phyloP scores from a whole-genome alignment of 1,139 yeast species.

The Pichia sp. region DNA sequence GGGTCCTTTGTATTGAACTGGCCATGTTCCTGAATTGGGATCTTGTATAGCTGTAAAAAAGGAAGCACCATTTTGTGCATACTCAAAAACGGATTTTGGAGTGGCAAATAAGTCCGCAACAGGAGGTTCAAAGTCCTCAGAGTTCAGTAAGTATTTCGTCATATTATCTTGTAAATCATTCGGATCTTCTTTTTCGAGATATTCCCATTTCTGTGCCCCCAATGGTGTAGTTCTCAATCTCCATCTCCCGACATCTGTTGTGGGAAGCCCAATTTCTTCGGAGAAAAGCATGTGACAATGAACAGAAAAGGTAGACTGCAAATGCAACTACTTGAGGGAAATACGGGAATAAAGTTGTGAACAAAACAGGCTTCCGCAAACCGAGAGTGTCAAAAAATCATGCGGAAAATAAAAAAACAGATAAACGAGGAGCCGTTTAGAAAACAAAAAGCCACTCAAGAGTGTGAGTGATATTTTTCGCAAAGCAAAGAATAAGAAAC shows the following conservation, averaged over 20 bases:
- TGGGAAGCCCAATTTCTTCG: constrained; percentile 51
- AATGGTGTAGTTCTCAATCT: constrained; percentile 57
- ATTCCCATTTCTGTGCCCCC: constrained; percentile 83
- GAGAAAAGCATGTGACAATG: constrained; percentile 35
- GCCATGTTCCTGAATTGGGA: constrained; percentile 68
- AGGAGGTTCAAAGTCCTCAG: constrained; percentile 15
- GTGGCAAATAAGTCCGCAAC: not conserved
- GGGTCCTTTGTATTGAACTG: constrained; percentile 93
- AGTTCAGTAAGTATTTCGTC: constrained; percentile 48
- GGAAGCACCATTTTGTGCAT: constrained; percentile 69
- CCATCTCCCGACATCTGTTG: constrained; percentile 72
- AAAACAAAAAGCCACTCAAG: no score
- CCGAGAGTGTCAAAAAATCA: no score
- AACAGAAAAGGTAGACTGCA: not conserved
- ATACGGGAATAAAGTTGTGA: no score
- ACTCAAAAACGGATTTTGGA: constrained; percentile 42
- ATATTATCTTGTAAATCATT: constrained; percentile 46
- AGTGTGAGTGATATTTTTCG: no score
- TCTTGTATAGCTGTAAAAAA: constrained; percentile 68
- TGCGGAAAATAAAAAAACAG: no score
- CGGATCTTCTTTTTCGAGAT: constrained; percentile 32
- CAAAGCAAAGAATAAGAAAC: no score
- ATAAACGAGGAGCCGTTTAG: no score
- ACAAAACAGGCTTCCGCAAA: no score
- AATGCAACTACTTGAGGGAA: no score